Conservation (phyloP, 805 yeast genomes). For the Debaryomyces castellii region DNA sequence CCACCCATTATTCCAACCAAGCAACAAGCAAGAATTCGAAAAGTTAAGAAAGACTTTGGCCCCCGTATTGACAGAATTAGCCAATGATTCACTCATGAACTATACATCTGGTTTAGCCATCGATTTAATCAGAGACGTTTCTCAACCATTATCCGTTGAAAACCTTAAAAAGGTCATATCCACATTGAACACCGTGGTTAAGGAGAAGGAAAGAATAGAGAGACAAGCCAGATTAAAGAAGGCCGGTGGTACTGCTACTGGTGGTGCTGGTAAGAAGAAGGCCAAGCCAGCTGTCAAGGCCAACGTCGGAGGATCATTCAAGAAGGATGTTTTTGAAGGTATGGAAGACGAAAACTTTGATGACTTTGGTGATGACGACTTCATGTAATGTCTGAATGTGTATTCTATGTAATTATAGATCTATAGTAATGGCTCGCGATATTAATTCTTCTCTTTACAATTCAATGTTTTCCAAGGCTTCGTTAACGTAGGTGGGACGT, state of each 20-base stretch:
- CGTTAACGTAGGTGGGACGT: not conserved
- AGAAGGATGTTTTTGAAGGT: constrained; percentile 65
- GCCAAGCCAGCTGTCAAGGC: constrained; percentile 77
- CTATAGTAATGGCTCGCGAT: not conserved
- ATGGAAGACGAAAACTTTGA: constrained; percentile 47
- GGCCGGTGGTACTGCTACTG: constrained; percentile 82
- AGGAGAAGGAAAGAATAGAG: constrained; percentile 86
- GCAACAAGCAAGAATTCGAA: constrained; percentile 65
- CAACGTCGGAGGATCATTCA: constrained; percentile 48
- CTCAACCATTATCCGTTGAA: constrained; percentile 79
- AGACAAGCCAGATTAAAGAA: constrained; percentile 82
- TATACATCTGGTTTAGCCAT: constrained; percentile 77
- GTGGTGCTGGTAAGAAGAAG: constrained; percentile 95
- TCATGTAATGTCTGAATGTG: constrained; percentile 52
- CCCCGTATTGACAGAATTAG: constrained; percentile 25
- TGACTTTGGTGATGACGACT: constrained; percentile 78
- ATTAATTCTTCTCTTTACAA: not conserved
- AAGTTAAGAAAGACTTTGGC: constrained; percentile 46
- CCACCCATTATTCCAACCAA: constrained; percentile 84
- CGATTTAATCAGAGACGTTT: constrained; percentile 81
- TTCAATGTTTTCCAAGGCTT: constrained; percentile 1
- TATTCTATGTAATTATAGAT: not conserved
- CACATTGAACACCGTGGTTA: constrained; percentile 75
- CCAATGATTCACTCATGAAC: constrained; percentile 60
- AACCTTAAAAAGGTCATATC: constrained; percentile 82